Evolutionary conservation across 2,329 filamentous ascomycete species (phyloP).

Genomic region (Nannizzia gypsea): DNA sequence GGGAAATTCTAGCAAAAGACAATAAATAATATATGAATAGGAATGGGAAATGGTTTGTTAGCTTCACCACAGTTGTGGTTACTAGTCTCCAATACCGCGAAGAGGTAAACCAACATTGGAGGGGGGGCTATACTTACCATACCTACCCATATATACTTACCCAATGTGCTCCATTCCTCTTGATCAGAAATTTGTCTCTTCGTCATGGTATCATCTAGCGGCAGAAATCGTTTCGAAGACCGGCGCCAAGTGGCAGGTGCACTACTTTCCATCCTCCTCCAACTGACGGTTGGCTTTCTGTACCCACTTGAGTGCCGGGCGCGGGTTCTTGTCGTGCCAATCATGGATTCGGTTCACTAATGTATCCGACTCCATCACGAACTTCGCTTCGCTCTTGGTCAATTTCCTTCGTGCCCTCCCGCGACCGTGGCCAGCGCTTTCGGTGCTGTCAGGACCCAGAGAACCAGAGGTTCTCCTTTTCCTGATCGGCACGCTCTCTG

Average conservation of each 20-base stretch:
- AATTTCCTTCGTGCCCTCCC: constrained; percentile 4
- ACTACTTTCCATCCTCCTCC: neutral
- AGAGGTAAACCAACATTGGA: constrained; percentile 11
- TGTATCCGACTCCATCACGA: constrained; percentile 1
- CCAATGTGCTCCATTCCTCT: neutral
- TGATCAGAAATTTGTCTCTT: too few species aligned
- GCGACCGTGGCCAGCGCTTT: constrained; percentile 2
- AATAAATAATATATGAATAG: too few species aligned
- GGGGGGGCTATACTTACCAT: too few species aligned
- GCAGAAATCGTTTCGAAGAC: neutral
- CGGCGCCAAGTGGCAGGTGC: neutral
- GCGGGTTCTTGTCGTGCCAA: constrained; percentile 2
- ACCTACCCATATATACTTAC: too few species aligned
- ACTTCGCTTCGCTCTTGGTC: neutral
- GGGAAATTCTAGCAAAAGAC: too few species aligned
- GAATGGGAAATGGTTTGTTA: constrained; percentile 7
- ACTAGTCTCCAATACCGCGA: constrained; percentile 10
- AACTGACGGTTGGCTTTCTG: neutral
- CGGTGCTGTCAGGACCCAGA: neutral
- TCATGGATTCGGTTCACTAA: neutral
- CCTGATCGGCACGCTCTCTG: neutral
- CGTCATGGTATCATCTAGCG: too few species aligned
- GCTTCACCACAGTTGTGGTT: constrained; percentile 8
- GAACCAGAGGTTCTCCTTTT: constrained; percentile 6
- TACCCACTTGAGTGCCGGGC: neutral